A percentile compares a stretch with the other conserved stretches of the same genome.
Conservation (phyloP, 2,329 filamentous ascomycete genomes). For the Chrysoporthe puriensis region DNA sequence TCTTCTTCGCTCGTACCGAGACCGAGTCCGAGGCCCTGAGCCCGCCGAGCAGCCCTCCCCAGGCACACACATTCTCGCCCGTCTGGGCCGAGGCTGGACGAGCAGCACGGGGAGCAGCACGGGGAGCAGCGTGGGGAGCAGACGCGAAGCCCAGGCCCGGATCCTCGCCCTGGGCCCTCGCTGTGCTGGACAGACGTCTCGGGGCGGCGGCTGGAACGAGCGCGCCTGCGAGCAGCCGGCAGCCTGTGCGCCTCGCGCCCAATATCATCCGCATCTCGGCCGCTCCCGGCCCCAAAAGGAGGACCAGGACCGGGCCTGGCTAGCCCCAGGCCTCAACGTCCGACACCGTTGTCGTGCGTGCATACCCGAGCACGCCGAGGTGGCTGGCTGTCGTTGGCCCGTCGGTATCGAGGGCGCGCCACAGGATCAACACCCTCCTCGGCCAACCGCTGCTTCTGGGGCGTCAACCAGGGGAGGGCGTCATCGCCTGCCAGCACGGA, state of each 20-base stretch:
- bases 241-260: not conserved
- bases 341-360: conserved; percentile 1
- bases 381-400: not conserved
- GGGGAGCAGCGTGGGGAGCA: too few species aligned
- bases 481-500: not conserved
- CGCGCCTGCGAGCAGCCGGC: not conserved
- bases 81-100: not conserved
- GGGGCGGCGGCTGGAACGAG: not conserved
- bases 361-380: not conserved
- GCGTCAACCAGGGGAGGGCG: too few species aligned
- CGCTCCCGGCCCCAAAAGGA: not conserved
- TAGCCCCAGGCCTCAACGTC: not conserved
- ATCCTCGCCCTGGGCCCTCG: not conserved
- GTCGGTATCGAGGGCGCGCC: not conserved
- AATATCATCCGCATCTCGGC: not conserved
- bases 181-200: not conserved
- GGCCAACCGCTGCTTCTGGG: too few species aligned
- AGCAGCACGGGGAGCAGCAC: not conserved
- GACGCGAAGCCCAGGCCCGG: too few species aligned
- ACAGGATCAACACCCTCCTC: not conserved
- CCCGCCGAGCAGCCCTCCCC: too few species aligned
- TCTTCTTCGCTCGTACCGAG: not conserved
- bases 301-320: not conserved
- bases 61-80: not conserved
- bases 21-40: not conserved